phyloP scores from a whole-genome alignment of 192 early-diverging fungal species.

The Coemansia sp. region DNA sequence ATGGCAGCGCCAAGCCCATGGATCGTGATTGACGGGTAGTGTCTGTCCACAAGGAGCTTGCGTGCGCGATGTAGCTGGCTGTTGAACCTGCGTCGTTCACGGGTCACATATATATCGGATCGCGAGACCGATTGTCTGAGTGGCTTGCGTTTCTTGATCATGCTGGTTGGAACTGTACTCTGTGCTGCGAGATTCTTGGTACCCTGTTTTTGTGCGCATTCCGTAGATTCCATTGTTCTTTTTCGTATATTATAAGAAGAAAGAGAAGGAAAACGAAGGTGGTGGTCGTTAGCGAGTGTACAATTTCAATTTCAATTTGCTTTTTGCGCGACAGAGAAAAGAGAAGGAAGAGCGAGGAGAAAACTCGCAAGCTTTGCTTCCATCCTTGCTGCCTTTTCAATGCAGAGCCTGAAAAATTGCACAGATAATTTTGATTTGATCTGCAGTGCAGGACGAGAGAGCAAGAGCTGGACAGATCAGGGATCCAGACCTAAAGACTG shows the following conservation, averaged over 20 bases:
- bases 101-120: constrained; percentile 80
- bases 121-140: constrained; percentile 62
- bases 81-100: constrained; percentile 60
- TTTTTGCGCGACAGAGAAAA: no score
- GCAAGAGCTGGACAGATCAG: no score
- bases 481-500: no score
- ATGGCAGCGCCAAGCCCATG: constrained; percentile 82
- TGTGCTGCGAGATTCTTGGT: not conserved
- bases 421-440: no score
- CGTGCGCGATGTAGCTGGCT: constrained; percentile 65
- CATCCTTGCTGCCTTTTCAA: no score
- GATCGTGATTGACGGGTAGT: constrained; percentile 64
- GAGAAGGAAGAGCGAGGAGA: no score
- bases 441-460: no score
- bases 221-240: not conserved
- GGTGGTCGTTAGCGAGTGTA: no score
- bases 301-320: no score
- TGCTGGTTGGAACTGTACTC: constrained; percentile 9
- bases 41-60: constrained; percentile 63
- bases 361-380: no score
- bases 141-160: constrained; percentile 58
- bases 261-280: no score
- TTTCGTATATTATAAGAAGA: constrained; percentile 2
- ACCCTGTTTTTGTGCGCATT: not conserved
- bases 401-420: no score